A percentile compares a stretch with the other conserved stretches of the same genome.
phyloP scores from a whole-genome alignment of 2,329 filamentous ascomycete species.

The Epichloe elymi region DNA sequence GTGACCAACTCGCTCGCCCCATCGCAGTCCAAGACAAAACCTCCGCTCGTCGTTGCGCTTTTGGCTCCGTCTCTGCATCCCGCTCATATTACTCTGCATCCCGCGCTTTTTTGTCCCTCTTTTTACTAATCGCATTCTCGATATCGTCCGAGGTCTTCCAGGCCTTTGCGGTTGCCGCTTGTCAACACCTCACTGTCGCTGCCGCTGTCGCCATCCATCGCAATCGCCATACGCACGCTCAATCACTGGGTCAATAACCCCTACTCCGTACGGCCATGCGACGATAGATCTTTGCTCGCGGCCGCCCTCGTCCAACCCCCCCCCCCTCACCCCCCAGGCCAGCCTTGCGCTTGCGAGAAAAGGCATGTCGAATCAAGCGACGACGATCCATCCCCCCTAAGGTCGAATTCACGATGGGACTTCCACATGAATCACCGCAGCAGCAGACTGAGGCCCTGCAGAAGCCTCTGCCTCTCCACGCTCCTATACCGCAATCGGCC shows the following conservation, averaged over 20 bases:
- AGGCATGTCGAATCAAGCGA: constrained; percentile 9
- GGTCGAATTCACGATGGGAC: constrained; percentile 8
- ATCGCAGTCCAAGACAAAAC: constrained; percentile 2
- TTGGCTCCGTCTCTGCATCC: background rate
- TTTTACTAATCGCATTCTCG: background rate
- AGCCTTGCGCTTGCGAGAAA: constrained; percentile 3
- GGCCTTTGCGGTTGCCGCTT: background rate
- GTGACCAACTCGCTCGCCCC: background rate
- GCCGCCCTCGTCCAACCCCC: background rate
- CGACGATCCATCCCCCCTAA: background rate
- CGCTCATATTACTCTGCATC: background rate
- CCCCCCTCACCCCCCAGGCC: background rate
- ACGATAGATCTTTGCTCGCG: constrained; percentile 7
- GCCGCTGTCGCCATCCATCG: background rate
- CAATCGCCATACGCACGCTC: background rate
- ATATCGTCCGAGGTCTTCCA: background rate
- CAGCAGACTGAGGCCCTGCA: constrained; percentile 1
- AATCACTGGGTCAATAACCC: background rate
- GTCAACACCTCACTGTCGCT: background rate
- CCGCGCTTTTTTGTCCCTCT: background rate
- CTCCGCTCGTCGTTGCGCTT: background rate
- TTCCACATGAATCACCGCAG: constrained; percentile 5
- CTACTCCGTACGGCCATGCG: constrained; percentile 4
- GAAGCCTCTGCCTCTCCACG: constrained; percentile 14
- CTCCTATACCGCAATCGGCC: constrained; percentile 21